Base-by-base conservation (phyloP, 306 rosid species). In the Acacia crassicarpa region DNA sequence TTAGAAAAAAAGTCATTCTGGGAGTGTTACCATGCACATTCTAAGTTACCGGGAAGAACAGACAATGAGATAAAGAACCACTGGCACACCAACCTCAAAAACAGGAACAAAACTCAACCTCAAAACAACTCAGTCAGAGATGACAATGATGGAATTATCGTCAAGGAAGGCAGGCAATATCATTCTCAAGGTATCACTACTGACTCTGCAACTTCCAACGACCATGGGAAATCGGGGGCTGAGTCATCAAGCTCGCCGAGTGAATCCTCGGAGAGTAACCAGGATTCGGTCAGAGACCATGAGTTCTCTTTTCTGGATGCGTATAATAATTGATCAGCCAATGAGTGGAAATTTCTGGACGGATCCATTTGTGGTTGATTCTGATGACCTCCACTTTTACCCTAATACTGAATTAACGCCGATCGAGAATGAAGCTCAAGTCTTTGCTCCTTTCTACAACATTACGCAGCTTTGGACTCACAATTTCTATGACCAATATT, bases 11-110 rank as follows among this genome's bases (percentile, higher is more conserved):
- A n/a, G n/a, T n/a, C n/a, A n/a, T n/a, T n/a, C n/a, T n/a, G n/a
- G n/a, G n/a, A n/a, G n/a, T n/a, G n/a, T n/a, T n/a, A n/a, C n/a
- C n/a, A n/a, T n/a, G n/a, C n/a, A n/a, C n/a, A n/a, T n/a, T n/a
- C 89, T 3, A 74, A 78, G 9, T 56, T 86, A 30, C 81, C 85
- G 0, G 89, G 87, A 51, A 86, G 89, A 80, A 80, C 89, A 11
- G 89, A 86, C 46, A 86, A 73, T 8, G 89, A 86, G 73, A 51
- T 86, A 15, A 86, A 86, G 82, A 86, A 86, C 38, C 85, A 86
- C 41, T 86, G 89, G 89, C 89, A 86, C 30, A 83, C 85, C 14
- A 30, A 80, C 0, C 87, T 86, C n/a, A 83, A 86, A 67, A 83
- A 74, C 6, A 38, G 2, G 30, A 23, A 6, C 49, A 13, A 1